These are phyloP conservation scores for Prinsepia uniflora DNA, from an alignment of 306 rosid species.

Conservation along the genomic window DNA sequence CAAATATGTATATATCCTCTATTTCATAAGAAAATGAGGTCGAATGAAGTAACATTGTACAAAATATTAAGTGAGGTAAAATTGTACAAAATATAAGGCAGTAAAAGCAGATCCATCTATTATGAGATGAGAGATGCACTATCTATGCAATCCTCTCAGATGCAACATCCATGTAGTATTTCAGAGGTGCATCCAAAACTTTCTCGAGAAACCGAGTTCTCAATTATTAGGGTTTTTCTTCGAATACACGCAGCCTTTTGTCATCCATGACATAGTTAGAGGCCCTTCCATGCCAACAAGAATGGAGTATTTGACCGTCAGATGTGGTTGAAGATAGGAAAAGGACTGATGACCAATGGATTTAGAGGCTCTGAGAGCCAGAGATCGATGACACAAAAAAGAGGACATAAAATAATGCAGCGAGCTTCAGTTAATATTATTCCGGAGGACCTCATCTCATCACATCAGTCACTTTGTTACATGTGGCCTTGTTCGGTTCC, in stretches of 20 bases:
- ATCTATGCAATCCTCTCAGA: too few relatives aligned
- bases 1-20: too few relatives aligned
- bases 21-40: too few relatives aligned
- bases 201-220: background rate
- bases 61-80: too few relatives aligned
- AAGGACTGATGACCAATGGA: conserved; percentile 27
- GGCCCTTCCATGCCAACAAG: conserved; percentile 19
- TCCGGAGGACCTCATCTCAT: too few relatives aligned
- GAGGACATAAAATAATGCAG: background rate
- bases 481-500: conserved; percentile 11
- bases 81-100: too few relatives aligned
- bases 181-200: too few relatives aligned
- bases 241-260: background rate
- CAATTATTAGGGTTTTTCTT: conserved; percentile 8
- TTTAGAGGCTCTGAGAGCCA: background rate
- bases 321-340: conserved; percentile 27
- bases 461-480: background rate
- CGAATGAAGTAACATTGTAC: too few relatives aligned
- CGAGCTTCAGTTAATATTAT: background rate
- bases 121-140: too few relatives aligned
- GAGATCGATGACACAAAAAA: background rate
- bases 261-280: conserved; percentile 4
- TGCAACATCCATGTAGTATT: background rate
- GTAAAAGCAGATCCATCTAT: too few relatives aligned
- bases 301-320: conserved; percentile 24